phyloP scores from a whole-genome alignment of 768 basidiomycete genomes.

The Dentipellis fragilis region DNA sequence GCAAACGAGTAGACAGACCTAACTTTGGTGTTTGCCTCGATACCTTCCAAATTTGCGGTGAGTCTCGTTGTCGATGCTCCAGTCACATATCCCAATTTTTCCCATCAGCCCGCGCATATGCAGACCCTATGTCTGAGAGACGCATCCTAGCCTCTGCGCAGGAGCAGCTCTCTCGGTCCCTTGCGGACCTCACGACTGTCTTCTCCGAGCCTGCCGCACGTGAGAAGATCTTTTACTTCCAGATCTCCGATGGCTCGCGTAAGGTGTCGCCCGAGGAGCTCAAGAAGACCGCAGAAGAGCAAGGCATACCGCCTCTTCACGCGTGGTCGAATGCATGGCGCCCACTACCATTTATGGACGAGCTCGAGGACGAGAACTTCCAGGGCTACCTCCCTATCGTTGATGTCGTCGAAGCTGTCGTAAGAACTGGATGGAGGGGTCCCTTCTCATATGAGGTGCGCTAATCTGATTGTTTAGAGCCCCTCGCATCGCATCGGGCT shows the following conservation, averaged over 20 bases:
- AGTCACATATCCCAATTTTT: not conserved
- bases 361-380: conserved; percentile 7
- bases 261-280: conserved; percentile 13
- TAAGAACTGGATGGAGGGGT: conserved; percentile 21
- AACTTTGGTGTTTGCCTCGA: conserved; percentile 24
- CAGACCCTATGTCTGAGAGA: conserved; percentile 14
- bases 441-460: conserved; percentile 21
- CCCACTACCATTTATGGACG: conserved; percentile 19
- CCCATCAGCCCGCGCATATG: conserved; percentile 18
- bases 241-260: conserved; percentile 21
- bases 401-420: conserved; percentile 18
- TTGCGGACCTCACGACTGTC: conserved; percentile 12
- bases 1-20: conserved; percentile 19
- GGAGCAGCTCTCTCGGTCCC: conserved; percentile 12
- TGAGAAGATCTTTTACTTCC: conserved; percentile 22
- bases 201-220: conserved; percentile 15
- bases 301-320: conserved; percentile 18
- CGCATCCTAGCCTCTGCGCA: conserved; percentile 10
- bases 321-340: conserved; percentile 21
- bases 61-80: not conserved
- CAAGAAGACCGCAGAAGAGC: conserved; percentile 11
- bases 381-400: conserved; percentile 19
- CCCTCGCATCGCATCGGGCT: not conserved
- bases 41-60: conserved; percentile 23
- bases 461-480: not conserved